Base-by-base conservation (phyloP, 306 rosid genomes). In the Cicer judaicum region DNA sequence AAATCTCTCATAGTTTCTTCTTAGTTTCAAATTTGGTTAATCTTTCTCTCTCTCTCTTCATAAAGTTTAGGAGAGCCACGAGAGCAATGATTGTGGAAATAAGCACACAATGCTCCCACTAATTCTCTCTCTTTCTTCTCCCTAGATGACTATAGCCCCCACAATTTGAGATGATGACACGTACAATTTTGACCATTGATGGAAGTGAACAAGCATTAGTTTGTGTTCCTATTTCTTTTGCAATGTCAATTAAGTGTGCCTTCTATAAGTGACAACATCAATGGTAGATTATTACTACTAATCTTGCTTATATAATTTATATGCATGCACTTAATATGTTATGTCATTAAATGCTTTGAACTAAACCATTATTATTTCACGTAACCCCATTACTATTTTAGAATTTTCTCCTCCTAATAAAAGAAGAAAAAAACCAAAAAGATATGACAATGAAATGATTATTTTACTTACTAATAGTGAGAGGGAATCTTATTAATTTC, bases 31-130 rank as follows among this genome's bases (percentile, higher is more conserved):
- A 81, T 57, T 79, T 48, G 71, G 34, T 3, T 29, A 29, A 29
- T 0, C 5, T 66, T 77, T 77, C 18, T 16, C 77, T 65, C 73
- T 78, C 29, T 81, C 81, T 36, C 59, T 75, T 80, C 76, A 82
- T 72, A 89, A 88, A 86, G 90, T 79, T 80, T 81, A 73, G 85
- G 88, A 83, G 87, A 83, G 86, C 88, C 93, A 91, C 92, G 93
- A 87, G 97, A 87, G 88, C 89, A 91, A 91, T 93, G 62, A 93
- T 93, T 91, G 79, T 84, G 81, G 70, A 83, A 84, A 87, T 88
- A 87, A 85, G 80, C 78, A 74, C 89, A 89, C 84, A 75, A 78
- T 84, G 84, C 82, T 80, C 78, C 85, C 89, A 75, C 83, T 85
- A 71, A 34, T 74, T 48, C 80, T 52, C 64, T 56, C 86, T 83